Conservation (phyloP, 306 rosid genomes). For the Elaeagnus macrophylla region DNA sequence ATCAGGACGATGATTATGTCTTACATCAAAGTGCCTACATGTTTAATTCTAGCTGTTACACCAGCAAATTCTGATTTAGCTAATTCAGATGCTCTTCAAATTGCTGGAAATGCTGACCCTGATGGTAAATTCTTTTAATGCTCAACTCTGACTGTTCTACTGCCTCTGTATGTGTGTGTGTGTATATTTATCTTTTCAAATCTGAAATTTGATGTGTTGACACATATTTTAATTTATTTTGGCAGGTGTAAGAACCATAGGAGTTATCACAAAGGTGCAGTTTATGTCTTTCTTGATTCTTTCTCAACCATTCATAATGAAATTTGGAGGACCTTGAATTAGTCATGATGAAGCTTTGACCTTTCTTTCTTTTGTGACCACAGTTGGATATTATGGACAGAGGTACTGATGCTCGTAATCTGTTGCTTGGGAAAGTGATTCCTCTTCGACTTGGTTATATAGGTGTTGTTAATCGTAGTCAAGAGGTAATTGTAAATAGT, state of each 20-base stretch:
- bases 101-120: slow-evolving; percentile 98
- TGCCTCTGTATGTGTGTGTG: no score
- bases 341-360: slow-evolving; percentile 26
- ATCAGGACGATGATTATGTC: slow-evolving; percentile 97
- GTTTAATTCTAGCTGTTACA: slow-evolving; percentile 93
- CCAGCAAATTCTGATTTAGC: slow-evolving; percentile 98
- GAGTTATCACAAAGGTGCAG: slow-evolving; percentile 83
- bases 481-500: slow-evolving; percentile 56
- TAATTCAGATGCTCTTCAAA: slow-evolving; percentile 97
- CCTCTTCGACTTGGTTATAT: slow-evolving; percentile 95
- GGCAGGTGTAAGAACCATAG: slow-evolving; percentile 91
- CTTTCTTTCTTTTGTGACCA: slow-evolving; percentile 8
- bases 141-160: no score
- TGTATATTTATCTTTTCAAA: slow-evolving; percentile 13
- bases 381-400: slow-evolving; percentile 99
- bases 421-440: slow-evolving; percentile 90
- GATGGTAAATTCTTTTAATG: slow-evolving; percentile 51
- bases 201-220: slow-evolving; percentile 6
- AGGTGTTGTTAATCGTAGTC: slow-evolving; percentile 97
- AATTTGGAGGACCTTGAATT: background rate
- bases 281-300: slow-evolving; percentile 14
- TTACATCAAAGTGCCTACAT: slow-evolving; percentile 75
- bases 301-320: background rate
- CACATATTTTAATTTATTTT: slow-evolving; percentile 17
- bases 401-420: slow-evolving; percentile 98